phyloP scores from a whole-genome alignment of 768 basidiomycete genomes.

The Boletales sp. region DNA sequence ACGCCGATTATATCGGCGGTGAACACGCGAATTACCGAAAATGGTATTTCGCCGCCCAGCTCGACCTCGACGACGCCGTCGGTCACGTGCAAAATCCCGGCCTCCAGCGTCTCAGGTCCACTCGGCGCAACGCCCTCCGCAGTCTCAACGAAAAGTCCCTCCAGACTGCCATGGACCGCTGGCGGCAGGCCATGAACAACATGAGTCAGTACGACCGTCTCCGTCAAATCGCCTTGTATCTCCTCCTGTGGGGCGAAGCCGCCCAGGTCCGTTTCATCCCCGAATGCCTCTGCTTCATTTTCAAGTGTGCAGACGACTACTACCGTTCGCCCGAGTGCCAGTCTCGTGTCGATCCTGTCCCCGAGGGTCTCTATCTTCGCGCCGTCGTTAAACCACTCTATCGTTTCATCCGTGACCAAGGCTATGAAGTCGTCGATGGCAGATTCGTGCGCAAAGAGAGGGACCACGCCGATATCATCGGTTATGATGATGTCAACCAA shows the following conservation, averaged over 20 bases:
- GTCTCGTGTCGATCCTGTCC: slow-evolving; percentile 84
- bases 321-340: slow-evolving; percentile 99
- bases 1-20: slow-evolving; percentile 98
- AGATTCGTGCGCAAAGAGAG: slow-evolving; percentile 90
- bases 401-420: slow-evolving; percentile 95
- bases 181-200: slow-evolving; percentile 97
- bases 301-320: slow-evolving; percentile 99
- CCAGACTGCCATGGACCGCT: slow-evolving; percentile 82
- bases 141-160: slow-evolving; percentile 61
- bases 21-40: slow-evolving; percentile 99
- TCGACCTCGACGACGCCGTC: slow-evolving; percentile 97
- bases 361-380: slow-evolving; percentile 92
- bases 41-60: slow-evolving; percentile 99
- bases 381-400: slow-evolving; percentile 92
- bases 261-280: slow-evolving; percentile 96
- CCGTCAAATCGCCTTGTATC: slow-evolving; percentile 91
- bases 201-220: slow-evolving; percentile 99
- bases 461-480: slow-evolving; percentile 93
- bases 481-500: slow-evolving; percentile 99
- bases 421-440: slow-evolving; percentile 93
- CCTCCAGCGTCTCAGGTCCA: slow-evolving; percentile 75
- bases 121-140: slow-evolving; percentile 56
- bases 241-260: slow-evolving; percentile 97
- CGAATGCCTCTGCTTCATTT: slow-evolving; percentile 98
- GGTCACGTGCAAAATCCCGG: slow-evolving; percentile 92